Conservation (phyloP, 106 monocot species). For the Narthecium ossifragum region DNA sequence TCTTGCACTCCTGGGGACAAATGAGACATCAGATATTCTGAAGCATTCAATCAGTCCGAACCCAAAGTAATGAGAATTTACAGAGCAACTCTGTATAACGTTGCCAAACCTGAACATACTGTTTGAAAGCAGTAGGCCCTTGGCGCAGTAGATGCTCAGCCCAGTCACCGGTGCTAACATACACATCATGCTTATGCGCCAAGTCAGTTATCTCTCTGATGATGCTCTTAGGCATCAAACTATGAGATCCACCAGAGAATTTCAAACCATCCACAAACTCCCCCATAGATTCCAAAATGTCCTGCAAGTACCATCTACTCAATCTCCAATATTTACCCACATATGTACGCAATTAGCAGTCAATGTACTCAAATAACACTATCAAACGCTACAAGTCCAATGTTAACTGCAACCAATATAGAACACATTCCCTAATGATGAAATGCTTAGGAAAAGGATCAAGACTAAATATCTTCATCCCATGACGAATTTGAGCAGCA, state of each 20-base stretch:
- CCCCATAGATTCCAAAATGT: constrained; percentile 60
- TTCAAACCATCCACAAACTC: constrained; percentile 86
- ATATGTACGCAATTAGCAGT: too few relatives aligned
- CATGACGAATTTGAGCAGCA: too few relatives aligned
- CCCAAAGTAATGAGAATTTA: too few relatives aligned
- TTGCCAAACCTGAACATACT: constrained; percentile 71
- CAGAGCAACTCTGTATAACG: too few relatives aligned
- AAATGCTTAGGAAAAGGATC: too few relatives aligned
- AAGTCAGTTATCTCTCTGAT: constrained; percentile 73
- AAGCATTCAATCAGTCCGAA: too few relatives aligned
- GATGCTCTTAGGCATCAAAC: constrained; percentile 45
- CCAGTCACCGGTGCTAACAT: constrained; percentile 91
- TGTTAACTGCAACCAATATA: too few relatives aligned
- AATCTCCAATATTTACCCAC: too few relatives aligned
- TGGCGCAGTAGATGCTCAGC: constrained; percentile 58
- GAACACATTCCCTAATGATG: too few relatives aligned
- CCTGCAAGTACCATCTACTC: constrained; percentile 39
- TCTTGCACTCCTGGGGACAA: constrained; percentile 60
- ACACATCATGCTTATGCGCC: constrained; percentile 72
- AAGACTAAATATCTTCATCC: background rate
- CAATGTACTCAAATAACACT: too few relatives aligned
- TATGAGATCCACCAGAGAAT: constrained; percentile 77
- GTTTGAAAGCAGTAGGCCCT: constrained; percentile 63
- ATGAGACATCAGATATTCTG: background rate
- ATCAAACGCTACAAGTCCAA: too few relatives aligned